phyloP scores from a whole-genome alignment of 192 early-diverging fungal species.

The Coemansia furcata region DNA sequence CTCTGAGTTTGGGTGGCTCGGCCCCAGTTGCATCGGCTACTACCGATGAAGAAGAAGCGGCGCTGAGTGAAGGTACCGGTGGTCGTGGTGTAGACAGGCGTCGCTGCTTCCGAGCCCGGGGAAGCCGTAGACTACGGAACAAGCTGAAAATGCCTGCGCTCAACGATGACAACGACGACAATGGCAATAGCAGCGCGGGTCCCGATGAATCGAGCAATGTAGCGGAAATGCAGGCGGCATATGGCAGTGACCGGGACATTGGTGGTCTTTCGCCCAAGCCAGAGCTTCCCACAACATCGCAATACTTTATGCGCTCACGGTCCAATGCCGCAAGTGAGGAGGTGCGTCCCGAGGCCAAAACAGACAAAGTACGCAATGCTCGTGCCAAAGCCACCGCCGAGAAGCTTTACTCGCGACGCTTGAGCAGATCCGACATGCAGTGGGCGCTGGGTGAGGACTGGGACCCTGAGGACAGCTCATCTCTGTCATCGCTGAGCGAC shows the following conservation, averaged over 20 bases:
- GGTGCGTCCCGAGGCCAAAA: slow-evolving; percentile 49
- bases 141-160: slow-evolving; percentile 13
- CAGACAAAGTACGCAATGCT: slow-evolving; percentile 36
- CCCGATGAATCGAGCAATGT: not conserved
- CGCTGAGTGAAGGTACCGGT: not conserved
- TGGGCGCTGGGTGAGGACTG: slow-evolving; percentile 53
- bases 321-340: slow-evolving; percentile 50
- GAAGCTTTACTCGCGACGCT: slow-evolving; percentile 42
- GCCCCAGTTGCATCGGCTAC: not conserved
- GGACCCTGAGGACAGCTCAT: slow-evolving; percentile 47
- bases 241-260: not conserved
- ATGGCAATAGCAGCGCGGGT: not conserved
- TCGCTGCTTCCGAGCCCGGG: not conserved
- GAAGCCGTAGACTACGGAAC: slow-evolving; percentile 1
- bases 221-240: not conserved
- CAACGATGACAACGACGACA: not conserved
- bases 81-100: not conserved
- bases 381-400: slow-evolving; percentile 34
- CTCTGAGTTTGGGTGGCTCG: not conserved
- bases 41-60: not conserved
- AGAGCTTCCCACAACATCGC: slow-evolving; percentile 20
- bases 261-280: not conserved
- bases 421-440: slow-evolving; percentile 50
- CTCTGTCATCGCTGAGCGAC: slow-evolving; percentile 40
- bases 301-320: slow-evolving; percentile 43